phyloP scores from a whole-genome alignment of 2,329 filamentous ascomycete genomes.

The Chaetomiaceae sp. region DNA sequence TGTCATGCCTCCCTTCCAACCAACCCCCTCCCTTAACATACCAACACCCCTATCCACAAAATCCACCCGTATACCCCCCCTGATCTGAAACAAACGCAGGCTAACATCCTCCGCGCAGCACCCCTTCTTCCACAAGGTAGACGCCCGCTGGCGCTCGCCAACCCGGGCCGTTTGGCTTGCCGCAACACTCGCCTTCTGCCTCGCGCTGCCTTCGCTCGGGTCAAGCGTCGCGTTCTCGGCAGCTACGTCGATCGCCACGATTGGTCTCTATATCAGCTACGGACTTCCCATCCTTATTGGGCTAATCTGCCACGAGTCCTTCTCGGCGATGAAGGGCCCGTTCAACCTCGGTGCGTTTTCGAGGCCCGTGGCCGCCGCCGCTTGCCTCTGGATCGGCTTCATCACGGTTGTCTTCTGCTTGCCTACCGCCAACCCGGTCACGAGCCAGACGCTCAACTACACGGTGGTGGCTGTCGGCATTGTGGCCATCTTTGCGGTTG shows the following conservation, averaged over 20 bases:
- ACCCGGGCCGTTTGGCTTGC: slow-evolving; percentile 51
- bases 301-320: slow-evolving; percentile 44
- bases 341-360: slow-evolving; percentile 46
- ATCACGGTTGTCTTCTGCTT: slow-evolving; percentile 54
- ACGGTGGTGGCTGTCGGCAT: slow-evolving; percentile 54
- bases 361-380: slow-evolving; percentile 40
- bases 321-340: slow-evolving; percentile 46
- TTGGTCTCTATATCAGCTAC: slow-evolving; percentile 53
- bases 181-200: slow-evolving; percentile 46
- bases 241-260: slow-evolving; percentile 53
- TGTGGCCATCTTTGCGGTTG: slow-evolving; percentile 41
- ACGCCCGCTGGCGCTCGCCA: slow-evolving; percentile 43
- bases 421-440: slow-evolving; percentile 49
- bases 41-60: too few species aligned
- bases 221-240: slow-evolving; percentile 50
- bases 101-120: slow-evolving; percentile 29
- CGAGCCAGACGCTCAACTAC: slow-evolving; percentile 52
- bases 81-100: background rate
- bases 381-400: slow-evolving; percentile 46
- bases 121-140: slow-evolving; percentile 48
- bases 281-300: slow-evolving; percentile 51
- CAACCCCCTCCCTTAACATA: too few species aligned
- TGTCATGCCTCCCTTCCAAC: too few species aligned
- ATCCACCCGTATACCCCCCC: too few species aligned
- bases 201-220: slow-evolving; percentile 50